phyloP scores from a whole-genome alignment of 2,329 filamentous ascomycete genomes.

The Paecilomyces niveus region DNA sequence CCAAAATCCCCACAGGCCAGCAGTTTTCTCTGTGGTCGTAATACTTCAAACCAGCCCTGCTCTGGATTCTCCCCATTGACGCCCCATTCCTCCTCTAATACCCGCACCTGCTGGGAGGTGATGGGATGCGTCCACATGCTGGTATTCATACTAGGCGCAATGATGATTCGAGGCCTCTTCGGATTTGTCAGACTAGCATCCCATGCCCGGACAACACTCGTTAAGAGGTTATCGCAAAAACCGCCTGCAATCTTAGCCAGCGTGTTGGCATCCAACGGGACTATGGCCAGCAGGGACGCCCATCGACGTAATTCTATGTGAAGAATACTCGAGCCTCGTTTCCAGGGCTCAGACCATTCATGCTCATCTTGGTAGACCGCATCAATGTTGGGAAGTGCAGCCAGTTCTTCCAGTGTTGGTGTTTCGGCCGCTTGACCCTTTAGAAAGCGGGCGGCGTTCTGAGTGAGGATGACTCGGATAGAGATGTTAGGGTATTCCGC shows the following conservation, averaged over 20 bases:
- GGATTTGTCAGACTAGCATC: slow-evolving; percentile 60
- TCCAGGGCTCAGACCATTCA: slow-evolving; percentile 77
- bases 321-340: slow-evolving; percentile 68
- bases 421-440: slow-evolving; percentile 70
- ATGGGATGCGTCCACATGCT: slow-evolving; percentile 86
- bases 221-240: slow-evolving; percentile 67
- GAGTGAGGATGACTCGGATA: slow-evolving; percentile 77
- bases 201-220: slow-evolving; percentile 76
- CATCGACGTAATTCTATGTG: slow-evolving; percentile 83
- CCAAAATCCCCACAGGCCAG: slow-evolving; percentile 82
- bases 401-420: slow-evolving; percentile 57
- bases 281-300: slow-evolving; percentile 74
- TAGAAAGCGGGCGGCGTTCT: slow-evolving; percentile 68
- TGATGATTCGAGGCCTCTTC: slow-evolving; percentile 59
- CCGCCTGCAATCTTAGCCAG: slow-evolving; percentile 78
- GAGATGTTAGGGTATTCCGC: slow-evolving; percentile 50
- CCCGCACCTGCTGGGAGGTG: slow-evolving; percentile 62
- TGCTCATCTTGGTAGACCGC: slow-evolving; percentile 76
- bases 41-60: slow-evolving; percentile 59
- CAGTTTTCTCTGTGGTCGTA: slow-evolving; percentile 62
- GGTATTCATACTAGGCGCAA: slow-evolving; percentile 81
- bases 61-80: slow-evolving; percentile 29
- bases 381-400: slow-evolving; percentile 63
- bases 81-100: slow-evolving; percentile 71
- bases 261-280: slow-evolving; percentile 75